Base-by-base conservation (phyloP, 257 asterid species). In the Linaria vulgaris region DNA sequence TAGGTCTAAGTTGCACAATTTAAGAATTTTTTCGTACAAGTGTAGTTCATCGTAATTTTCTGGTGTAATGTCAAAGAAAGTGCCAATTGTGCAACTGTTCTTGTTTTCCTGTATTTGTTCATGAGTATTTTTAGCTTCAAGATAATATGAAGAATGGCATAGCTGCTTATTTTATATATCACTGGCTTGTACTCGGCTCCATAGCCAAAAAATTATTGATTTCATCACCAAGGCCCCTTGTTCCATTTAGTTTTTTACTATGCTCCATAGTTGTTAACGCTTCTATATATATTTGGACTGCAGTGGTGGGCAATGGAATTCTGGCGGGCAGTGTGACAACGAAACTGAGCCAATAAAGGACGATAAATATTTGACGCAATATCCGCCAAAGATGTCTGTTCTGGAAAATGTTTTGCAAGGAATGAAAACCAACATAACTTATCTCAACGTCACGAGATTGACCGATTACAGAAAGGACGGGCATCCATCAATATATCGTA, bases 291-390 rank as follows among this genome's bases (percentile, higher is more conserved):
- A n/a, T n/a, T 39, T 39, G 7, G 13, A 12, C 11, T 67, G 76
- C 81, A 87, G 95, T 19, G 94, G 95, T 0, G 95, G 94, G 61
- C 95, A 77, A 56, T 87, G 95, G 95, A 87, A 85, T 59, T 82
- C 88, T 0, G 94, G 95, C 1, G 95, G 95, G 51, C 81, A 74
- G 22, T 87, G 95, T 30, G 83, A 87, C 51, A 70, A 75, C 5
- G 94, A 87, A 60, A 80, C 94, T 0, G 85, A 87, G 72, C 88
- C 94, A 37, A 87, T 85, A 49, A 87, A 78, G 65, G 80, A 85
- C 16, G 88, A 82, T 17, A 73, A 78, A 0, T 85, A 85, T 74
- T 81, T 87, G 25, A 13, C 85, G 0, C 68, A 46, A 0, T 85
- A 87, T 63, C 94, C 88, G 0, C 72, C 78, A 12, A 87, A 78